Conservation (phyloP, 2,329 filamentous ascomycete species). For the Gnomoniopsis sp. region DNA sequence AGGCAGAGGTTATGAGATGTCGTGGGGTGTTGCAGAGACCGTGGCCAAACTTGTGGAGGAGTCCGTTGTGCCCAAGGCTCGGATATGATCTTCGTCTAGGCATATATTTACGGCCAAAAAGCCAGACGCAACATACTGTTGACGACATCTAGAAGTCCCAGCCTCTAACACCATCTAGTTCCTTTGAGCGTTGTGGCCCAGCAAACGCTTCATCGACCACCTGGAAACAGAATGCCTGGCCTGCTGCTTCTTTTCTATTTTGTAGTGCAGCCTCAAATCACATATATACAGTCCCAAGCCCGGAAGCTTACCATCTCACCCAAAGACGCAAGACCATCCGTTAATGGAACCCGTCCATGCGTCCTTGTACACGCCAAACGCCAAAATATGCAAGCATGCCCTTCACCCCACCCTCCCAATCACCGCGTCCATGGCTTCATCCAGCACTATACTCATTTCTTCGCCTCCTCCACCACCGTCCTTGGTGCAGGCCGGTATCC, state of each 20-base stretch:
- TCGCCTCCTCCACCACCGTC: slow-evolving; percentile 18
- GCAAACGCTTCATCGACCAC: background rate
- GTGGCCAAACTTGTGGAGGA: slow-evolving; percentile 33
- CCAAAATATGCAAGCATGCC: background rate
- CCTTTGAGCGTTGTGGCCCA: background rate
- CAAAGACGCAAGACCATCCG: background rate
- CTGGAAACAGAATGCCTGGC: background rate
- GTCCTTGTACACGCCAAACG: background rate
- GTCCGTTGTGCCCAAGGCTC: slow-evolving; percentile 14
- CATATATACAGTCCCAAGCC: background rate
- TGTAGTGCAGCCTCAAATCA: background rate
- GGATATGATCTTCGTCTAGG: background rate
- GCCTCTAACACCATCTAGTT: background rate
- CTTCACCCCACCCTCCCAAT: background rate
- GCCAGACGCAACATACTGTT: background rate
- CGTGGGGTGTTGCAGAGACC: slow-evolving; percentile 44
- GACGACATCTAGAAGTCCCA: background rate
- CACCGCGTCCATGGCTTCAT: too few relatives aligned
- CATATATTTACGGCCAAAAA: background rate
- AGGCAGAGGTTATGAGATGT: slow-evolving; percentile 47
- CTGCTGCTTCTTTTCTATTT: background rate
- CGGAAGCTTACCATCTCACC: background rate
- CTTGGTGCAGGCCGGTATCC: slow-evolving; percentile 40
- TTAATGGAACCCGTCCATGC: background rate
- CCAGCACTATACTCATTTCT: slow-evolving; percentile 4